Conservation (phyloP, 805 yeast genomes). For the Candida nanaspora region DNA sequence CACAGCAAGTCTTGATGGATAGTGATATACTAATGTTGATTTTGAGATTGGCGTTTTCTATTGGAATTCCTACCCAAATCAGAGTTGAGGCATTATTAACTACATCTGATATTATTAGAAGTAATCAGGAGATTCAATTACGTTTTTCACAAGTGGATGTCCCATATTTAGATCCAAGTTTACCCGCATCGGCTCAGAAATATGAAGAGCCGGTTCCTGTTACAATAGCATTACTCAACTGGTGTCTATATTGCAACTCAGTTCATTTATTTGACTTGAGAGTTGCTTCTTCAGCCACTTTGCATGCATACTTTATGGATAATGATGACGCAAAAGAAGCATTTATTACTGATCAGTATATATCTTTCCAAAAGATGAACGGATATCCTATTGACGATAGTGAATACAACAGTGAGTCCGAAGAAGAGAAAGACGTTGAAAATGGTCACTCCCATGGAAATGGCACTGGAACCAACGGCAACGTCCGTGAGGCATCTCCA, state of each 20-base stretch:
- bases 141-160: constrained; percentile 80
- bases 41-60: constrained; percentile 63
- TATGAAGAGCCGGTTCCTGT: constrained; percentile 52
- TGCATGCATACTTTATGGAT: constrained; percentile 61
- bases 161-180: constrained; percentile 74
- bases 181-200: constrained; percentile 24
- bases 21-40: constrained; percentile 61
- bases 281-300: constrained; percentile 57
- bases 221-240: constrained; percentile 63
- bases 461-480: constrained; percentile 3
- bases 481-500: not conserved
- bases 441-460: constrained; percentile 2
- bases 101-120: constrained; percentile 67
- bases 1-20: constrained; percentile 55
- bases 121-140: constrained; percentile 59
- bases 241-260: constrained; percentile 76
- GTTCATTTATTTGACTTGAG: constrained; percentile 81
- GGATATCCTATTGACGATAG: constrained; percentile 12
- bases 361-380: constrained; percentile 27
- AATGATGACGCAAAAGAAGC: constrained; percentile 54
- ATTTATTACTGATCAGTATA: constrained; percentile 63
- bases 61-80: constrained; percentile 54
- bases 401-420: constrained; percentile 4
- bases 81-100: constrained; percentile 66
- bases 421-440: not conserved